A percentile compares a stretch with the other conserved stretches of the same genome.
phyloP scores from a whole-genome alignment of 2,329 filamentous ascomycete genomes.

The Talaromyces piceae region DNA sequence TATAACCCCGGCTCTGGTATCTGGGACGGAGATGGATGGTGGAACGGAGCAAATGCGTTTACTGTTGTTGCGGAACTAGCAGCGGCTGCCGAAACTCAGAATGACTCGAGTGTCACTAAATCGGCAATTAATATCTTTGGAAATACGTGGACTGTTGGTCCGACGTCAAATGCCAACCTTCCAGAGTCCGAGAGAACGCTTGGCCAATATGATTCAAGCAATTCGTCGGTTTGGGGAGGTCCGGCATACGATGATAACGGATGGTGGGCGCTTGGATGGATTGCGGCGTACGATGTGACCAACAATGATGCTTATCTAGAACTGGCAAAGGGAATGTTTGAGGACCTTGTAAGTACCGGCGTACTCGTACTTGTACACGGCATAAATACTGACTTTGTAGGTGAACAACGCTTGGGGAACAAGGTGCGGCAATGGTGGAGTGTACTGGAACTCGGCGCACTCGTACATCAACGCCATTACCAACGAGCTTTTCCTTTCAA shows the following conservation, averaged over 20 bases:
- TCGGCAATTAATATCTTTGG: conserved; percentile 3
- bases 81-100: neutral
- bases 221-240: conserved; percentile 6
- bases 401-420: conserved; percentile 31
- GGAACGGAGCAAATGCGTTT: conserved; percentile 9
- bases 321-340: conserved; percentile 43
- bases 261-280: conserved; percentile 49
- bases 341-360: conserved; percentile 30
- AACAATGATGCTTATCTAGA: conserved; percentile 37
- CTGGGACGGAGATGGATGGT: conserved; percentile 10
- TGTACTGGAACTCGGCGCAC: conserved; percentile 43
- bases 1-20: conserved; percentile 3
- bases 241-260: conserved; percentile 45
- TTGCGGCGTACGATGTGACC: conserved; percentile 48
- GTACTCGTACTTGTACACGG: neutral
- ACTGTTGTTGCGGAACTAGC: conserved; percentile 9
- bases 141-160: conserved; percentile 6
- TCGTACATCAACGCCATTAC: conserved; percentile 48
- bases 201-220: neutral
- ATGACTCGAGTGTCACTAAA: conserved; percentile 3
- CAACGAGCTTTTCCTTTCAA: conserved; percentile 50
- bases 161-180: neutral
- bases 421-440: conserved; percentile 38
- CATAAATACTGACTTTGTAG: neutral
- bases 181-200: neutral